Conservation (phyloP, 78 protist genomes). For the Pelomyxa schiedti region DNA sequence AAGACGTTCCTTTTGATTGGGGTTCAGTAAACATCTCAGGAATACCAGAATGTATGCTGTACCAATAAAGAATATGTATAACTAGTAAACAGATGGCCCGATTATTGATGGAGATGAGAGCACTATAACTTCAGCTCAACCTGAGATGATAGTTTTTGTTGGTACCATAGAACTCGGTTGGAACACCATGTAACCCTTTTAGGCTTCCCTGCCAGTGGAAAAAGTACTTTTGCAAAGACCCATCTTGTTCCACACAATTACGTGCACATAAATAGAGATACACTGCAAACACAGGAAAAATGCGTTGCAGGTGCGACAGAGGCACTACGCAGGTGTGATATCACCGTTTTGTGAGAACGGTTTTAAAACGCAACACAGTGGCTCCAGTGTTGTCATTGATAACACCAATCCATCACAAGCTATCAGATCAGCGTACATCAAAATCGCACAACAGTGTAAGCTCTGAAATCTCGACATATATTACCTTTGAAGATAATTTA, state of each 20-base stretch:
- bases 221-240: slow-evolving; percentile 42
- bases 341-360: too few relatives aligned
- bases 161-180: too few relatives aligned
- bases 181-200: too few relatives aligned
- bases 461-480: too few relatives aligned
- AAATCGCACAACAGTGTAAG: too few relatives aligned
- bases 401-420: slow-evolving; percentile 51
- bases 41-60: too few relatives aligned
- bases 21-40: not conserved
- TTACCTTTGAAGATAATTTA: too few relatives aligned
- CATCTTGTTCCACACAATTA: slow-evolving; percentile 43
- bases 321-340: slow-evolving; percentile 21
- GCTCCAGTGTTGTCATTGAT: slow-evolving; percentile 60
- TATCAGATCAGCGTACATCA: slow-evolving; percentile 18
- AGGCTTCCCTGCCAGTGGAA: slow-evolving; percentile 71
- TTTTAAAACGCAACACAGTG: too few relatives aligned
- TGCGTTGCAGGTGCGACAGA: slow-evolving; percentile 17
- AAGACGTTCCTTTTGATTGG: slow-evolving; percentile 4
- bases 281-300: slow-evolving; percentile 3
- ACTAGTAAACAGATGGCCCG: slow-evolving; percentile 6
- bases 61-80: too few relatives aligned
- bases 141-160: slow-evolving; percentile 52
- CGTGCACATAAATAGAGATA: slow-evolving; percentile 39
- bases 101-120: not conserved
- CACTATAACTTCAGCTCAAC: slow-evolving; percentile 1